A percentile compares a stretch with the other conserved stretches of the same genome.
These are phyloP conservation scores for Aspergillus kassunensis DNA, from an alignment of 495 filamentous ascomycete species.

Conservation along the genomic window DNA sequence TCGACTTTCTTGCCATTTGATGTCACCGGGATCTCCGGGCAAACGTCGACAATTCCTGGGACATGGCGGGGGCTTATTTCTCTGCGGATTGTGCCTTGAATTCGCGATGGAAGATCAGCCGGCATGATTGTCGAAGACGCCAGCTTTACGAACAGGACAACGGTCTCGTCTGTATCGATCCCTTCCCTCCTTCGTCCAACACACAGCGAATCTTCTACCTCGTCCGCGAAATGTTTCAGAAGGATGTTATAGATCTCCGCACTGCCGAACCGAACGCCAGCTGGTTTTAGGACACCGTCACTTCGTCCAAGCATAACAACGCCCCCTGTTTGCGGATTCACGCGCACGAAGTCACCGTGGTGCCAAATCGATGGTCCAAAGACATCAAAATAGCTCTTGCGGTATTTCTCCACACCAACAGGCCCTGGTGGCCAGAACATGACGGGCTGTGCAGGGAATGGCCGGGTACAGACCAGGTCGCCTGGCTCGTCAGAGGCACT, in stretches of 20 bases:
- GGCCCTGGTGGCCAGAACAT: conserved; percentile 72
- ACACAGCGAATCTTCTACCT: conserved; percentile 80
- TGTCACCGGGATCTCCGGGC: conserved; percentile 79
- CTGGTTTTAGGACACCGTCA: conserved; percentile 86
- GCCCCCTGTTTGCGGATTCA: conserved; percentile 70
- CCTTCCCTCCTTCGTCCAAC: conserved; percentile 68
- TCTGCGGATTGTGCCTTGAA: conserved; percentile 61
- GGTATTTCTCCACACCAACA: conserved; percentile 68
- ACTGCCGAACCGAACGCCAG: conserved; percentile 80
- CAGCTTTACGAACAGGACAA: conserved; percentile 83
- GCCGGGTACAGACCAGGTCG: conserved; percentile 83
- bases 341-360: conserved; percentile 87
- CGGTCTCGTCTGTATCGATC: conserved; percentile 73
- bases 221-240: conserved; percentile 68
- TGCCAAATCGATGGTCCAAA: conserved; percentile 77
- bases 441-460: conserved; percentile 88
- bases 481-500: conserved; percentile 63
- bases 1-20: conserved; percentile 95
- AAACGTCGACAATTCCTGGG: conserved; percentile 73
- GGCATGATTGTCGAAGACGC: conserved; percentile 27
- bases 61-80: conserved; percentile 85
- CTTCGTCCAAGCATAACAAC: conserved; percentile 84
- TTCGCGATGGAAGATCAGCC: conserved; percentile 48
- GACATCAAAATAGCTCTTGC: conserved; percentile 78
- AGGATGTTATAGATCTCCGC: conserved; percentile 94